Evolutionary conservation across 345 rosid genomes (phyloP).

Genomic region (Murraya paniculata): DNA sequence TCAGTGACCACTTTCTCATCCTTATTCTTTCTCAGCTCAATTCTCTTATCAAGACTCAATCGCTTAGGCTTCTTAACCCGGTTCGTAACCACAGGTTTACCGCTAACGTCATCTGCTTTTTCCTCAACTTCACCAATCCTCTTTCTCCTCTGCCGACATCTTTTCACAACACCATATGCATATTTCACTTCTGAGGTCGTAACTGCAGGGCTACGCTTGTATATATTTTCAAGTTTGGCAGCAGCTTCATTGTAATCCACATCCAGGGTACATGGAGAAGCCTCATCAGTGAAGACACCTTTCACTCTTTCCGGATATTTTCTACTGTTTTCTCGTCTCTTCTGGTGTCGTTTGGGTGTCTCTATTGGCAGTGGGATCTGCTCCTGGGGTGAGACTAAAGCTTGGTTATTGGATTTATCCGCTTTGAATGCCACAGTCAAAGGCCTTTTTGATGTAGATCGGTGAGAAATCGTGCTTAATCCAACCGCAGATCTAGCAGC

Average conservation of each 20-base stretch:
- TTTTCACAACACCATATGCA: conserved; percentile 20
- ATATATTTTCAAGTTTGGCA: conserved; percentile 78
- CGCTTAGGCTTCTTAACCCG: conserved; percentile 48
- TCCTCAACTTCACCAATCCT: conserved; percentile 34
- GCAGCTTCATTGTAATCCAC: conserved; percentile 90
- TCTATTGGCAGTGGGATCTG: conserved; percentile 46
- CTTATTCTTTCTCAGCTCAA: conserved; percentile 44
- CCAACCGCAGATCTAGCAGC: conserved; percentile 71
- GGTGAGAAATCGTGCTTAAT: conserved; percentile 39
- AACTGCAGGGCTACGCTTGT: conserved; percentile 63
- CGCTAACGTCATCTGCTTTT: conserved; percentile 15
- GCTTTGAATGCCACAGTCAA: conserved; percentile 66
- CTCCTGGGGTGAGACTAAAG: conserved; percentile 46
- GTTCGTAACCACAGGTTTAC: conserved; percentile 44
- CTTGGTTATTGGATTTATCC: conserved; percentile 47
- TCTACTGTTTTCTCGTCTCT: conserved; percentile 41
- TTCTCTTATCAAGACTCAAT: conserved; percentile 69
- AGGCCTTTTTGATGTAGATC: conserved; percentile 43
- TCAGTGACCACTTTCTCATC: conserved; percentile 28
- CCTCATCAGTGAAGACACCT: conserved; percentile 31
- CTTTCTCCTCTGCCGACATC: conserved; percentile 42
- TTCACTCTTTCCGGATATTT: conserved; percentile 29
- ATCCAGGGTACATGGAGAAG: conserved; percentile 38
- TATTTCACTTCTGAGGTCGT: conserved; percentile 39
- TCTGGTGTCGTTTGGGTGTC: conserved; percentile 37